Evolutionary conservation across 2,329 filamentous ascomycete species (phyloP).

Genomic region (Alternaria metachromatica): DNA sequence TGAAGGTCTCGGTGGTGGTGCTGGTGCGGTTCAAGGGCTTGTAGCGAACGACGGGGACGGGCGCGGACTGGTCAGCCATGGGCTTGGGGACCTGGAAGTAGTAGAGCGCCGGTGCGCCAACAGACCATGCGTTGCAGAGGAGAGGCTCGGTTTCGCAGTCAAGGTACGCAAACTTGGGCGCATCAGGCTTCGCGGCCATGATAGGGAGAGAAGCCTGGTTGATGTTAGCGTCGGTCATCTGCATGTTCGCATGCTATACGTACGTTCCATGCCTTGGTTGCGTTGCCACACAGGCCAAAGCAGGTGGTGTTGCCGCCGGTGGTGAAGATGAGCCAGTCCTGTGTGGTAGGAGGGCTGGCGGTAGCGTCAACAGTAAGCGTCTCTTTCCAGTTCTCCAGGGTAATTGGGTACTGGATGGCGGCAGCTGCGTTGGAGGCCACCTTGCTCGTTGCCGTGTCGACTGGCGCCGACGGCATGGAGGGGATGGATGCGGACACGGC

Average conservation of each 20-base stretch:
- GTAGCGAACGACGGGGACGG: slow-evolving; percentile 68
- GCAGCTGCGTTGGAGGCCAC: slow-evolving; percentile 60
- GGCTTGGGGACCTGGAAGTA: slow-evolving; percentile 66
- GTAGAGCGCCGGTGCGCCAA: slow-evolving; percentile 69
- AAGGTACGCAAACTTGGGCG: slow-evolving; percentile 72
- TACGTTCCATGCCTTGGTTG: slow-evolving; percentile 67
- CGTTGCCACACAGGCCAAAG: slow-evolving; percentile 69
- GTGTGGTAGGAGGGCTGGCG: slow-evolving; percentile 64
- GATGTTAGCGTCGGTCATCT: slow-evolving; percentile 1
- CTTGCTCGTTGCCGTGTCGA: slow-evolving; percentile 59
- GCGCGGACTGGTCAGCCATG: slow-evolving; percentile 68
- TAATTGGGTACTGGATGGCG: slow-evolving; percentile 64
- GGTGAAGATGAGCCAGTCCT: slow-evolving; percentile 78
- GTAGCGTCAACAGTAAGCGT: slow-evolving; percentile 67
- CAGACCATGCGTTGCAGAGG: slow-evolving; percentile 77
- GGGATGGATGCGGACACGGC: slow-evolving; percentile 62
- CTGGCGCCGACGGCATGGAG: slow-evolving; percentile 41
- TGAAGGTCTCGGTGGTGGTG: slow-evolving; percentile 68
- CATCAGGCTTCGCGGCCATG: slow-evolving; percentile 65
- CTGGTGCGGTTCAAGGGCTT: slow-evolving; percentile 74
- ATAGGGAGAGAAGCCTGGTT: slow-evolving; percentile 66
- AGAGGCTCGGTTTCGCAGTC: slow-evolving; percentile 78
- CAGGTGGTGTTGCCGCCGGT: slow-evolving; percentile 82
- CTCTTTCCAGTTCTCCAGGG: slow-evolving; percentile 73
- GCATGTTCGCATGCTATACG: slow-evolving; percentile 19